Conservation (phyloP, 768 basidiomycete genomes). For the Termitomyces eurrhizus region DNA sequence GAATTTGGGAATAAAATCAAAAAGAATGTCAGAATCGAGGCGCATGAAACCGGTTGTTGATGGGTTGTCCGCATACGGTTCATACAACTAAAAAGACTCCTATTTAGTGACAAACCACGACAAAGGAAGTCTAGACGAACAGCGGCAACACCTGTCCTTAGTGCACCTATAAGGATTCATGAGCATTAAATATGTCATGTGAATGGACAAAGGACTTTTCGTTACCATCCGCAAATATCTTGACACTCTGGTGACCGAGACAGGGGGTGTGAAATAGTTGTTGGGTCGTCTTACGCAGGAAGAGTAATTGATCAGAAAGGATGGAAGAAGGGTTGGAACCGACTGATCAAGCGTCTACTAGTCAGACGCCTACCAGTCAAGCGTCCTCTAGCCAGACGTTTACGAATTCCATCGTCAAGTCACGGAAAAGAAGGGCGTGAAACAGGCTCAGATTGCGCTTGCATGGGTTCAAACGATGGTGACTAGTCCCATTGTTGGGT, state of each 20-base stretch:
- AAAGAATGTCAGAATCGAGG: conserved; percentile 55
- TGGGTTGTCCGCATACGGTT: conserved; percentile 81
- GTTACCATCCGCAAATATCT: conserved; percentile 72
- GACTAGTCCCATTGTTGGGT: conserved; percentile 29
- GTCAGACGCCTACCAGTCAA: no score
- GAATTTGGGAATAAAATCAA: conserved; percentile 62
- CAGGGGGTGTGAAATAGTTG: no score
- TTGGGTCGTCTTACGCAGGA: no score
- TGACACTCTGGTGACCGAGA: conserved; percentile 43
- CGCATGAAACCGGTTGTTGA: conserved; percentile 77
- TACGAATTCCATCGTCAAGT: conserved; percentile 17
- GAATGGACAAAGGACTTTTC: conserved; percentile 11
- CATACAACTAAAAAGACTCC: conserved; percentile 52
- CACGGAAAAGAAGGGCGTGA: conserved; percentile 34
- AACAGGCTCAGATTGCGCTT: conserved; percentile 43
- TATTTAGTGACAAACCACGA: neutral
- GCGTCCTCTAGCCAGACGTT: no score
- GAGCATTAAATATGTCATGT: conserved; percentile 3
- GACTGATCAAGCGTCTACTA: no score
- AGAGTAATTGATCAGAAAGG: no score
- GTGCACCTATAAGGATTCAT: conserved; percentile 50
- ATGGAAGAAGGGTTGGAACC: no score
- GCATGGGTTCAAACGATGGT: conserved; percentile 37
- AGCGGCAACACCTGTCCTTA: conserved; percentile 89
- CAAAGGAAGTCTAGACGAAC: conserved; percentile 29